phyloP scores from a whole-genome alignment of 129 eudicot species.

The Tanacetum coccineum region DNA sequence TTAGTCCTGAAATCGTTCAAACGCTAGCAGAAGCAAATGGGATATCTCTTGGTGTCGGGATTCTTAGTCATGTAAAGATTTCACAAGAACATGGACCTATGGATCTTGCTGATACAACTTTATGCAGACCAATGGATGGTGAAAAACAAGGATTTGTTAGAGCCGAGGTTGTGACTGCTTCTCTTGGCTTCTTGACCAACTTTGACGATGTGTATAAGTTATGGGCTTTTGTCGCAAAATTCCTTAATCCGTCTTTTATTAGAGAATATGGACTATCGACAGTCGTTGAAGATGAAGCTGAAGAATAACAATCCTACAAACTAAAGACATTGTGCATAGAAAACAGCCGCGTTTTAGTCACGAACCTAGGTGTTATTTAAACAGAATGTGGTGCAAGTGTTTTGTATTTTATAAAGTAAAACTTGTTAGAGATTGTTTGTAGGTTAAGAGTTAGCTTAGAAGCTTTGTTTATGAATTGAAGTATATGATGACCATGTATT shows the following conservation, averaged over 20 bases:
- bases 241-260: slow-evolving; percentile 50
- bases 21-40: slow-evolving; percentile 60
- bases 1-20: slow-evolving; percentile 59
- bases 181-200: slow-evolving; percentile 58
- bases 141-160: slow-evolving; percentile 44
- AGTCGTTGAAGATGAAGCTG: slow-evolving; percentile 38
- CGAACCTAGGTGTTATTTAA: background rate
- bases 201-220: slow-evolving; percentile 62
- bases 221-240: slow-evolving; percentile 62
- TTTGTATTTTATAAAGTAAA: slow-evolving; percentile 22
- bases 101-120: slow-evolving; percentile 37
- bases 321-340: slow-evolving; percentile 23
- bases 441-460: slow-evolving; percentile 24
- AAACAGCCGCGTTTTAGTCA: slow-evolving; percentile 24
- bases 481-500: slow-evolving; percentile 20
- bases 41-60: slow-evolving; percentile 61
- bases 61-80: slow-evolving; percentile 55
- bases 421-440: slow-evolving; percentile 18
- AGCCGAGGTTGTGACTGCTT: slow-evolving; percentile 68
- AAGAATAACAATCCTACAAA: background rate
- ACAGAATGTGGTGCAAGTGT: slow-evolving; percentile 15
- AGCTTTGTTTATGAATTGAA: slow-evolving; percentile 24
- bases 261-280: slow-evolving; percentile 42
- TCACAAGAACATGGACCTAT: slow-evolving; percentile 24
- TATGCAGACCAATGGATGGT: slow-evolving; percentile 51